Evolutionary conservation across 441 rosid species (phyloP).

Genomic region (Mallotus japonicus): DNA sequence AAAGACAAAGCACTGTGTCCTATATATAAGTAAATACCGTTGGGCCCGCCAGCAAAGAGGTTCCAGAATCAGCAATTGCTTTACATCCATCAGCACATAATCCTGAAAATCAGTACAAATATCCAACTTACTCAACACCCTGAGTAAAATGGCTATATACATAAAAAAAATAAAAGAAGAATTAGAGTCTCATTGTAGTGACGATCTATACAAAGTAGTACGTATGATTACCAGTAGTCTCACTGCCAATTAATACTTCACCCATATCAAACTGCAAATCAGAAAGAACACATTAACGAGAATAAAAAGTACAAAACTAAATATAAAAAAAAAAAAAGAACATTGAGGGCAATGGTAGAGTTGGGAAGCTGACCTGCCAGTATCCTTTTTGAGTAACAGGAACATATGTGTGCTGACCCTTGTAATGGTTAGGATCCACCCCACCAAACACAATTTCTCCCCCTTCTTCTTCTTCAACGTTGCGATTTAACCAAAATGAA

Average conservation of each 20-base stretch:
- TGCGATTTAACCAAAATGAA: slow-evolving; percentile 86
- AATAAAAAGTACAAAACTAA: background rate
- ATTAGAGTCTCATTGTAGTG: background rate
- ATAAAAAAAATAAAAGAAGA: background rate
- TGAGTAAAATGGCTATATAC: background rate
- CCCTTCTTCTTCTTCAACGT: slow-evolving; percentile 59
- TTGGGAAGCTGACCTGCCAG: slow-evolving; percentile 60
- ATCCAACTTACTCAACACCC: slow-evolving; percentile 20
- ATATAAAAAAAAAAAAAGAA: background rate
- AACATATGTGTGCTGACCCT: slow-evolving; percentile 74
- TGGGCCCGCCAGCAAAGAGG: slow-evolving; percentile 82
- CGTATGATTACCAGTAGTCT: slow-evolving; percentile 56
- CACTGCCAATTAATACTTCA: slow-evolving; percentile 51
- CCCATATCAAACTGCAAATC: slow-evolving; percentile 58
- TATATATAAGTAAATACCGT: slow-evolving; percentile 37
- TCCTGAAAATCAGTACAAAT: slow-evolving; percentile 44
- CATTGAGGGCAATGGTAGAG: background rate
- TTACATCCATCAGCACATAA: slow-evolving; percentile 63
- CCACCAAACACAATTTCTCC: slow-evolving; percentile 91
- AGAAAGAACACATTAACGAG: slow-evolving; percentile 4
- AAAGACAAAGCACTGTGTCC: background rate
- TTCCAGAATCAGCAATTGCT: slow-evolving; percentile 85
- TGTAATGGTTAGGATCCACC: slow-evolving; percentile 61
- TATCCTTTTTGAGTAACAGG: slow-evolving; percentile 74
- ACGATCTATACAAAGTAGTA: background rate